A percentile compares a stretch with the other conserved stretches of the same genome.
Conservation (phyloP, 768 basidiomycete genomes). For the Podaxis pistillaris region DNA sequence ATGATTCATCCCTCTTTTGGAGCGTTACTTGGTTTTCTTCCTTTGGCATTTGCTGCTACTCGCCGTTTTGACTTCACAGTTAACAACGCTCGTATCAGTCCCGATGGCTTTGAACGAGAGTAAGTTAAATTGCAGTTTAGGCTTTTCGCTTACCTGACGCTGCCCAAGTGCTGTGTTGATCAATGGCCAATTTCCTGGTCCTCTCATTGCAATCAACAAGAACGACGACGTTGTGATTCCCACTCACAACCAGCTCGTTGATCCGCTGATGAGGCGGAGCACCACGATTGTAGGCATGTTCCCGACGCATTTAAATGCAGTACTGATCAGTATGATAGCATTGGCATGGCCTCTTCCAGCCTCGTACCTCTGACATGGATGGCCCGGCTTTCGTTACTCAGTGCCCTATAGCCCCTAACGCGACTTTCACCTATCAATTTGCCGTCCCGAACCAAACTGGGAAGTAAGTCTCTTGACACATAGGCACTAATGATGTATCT, state of each 20-base stretch:
- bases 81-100: conserved; percentile 37
- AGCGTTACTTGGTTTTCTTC: not conserved
- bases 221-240: conserved; percentile 31
- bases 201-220: conserved; percentile 39
- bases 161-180: conserved; percentile 31
- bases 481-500: not conserved
- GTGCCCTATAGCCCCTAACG: conserved; percentile 18
- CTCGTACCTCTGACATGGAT: conserved; percentile 42
- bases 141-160: not conserved
- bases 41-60: conserved; percentile 2
- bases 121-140: not conserved
- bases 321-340: not conserved
- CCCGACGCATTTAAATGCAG: not conserved
- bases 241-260: conserved; percentile 29
- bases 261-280: conserved; percentile 33
- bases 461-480: conserved; percentile 9
- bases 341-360: conserved; percentile 32
- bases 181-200: conserved; percentile 39
- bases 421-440: conserved; percentile 19
- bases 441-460: conserved; percentile 1
- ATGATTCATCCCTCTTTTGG: not conserved
- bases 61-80: conserved; percentile 21
- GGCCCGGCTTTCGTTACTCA: conserved; percentile 28
- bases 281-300: conserved; percentile 24
- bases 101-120: conserved; percentile 37